These are phyloP conservation scores for Furcasterigmium furcatum DNA, from an alignment of 2,329 filamentous ascomycete genomes.

Conservation along the genomic window DNA sequence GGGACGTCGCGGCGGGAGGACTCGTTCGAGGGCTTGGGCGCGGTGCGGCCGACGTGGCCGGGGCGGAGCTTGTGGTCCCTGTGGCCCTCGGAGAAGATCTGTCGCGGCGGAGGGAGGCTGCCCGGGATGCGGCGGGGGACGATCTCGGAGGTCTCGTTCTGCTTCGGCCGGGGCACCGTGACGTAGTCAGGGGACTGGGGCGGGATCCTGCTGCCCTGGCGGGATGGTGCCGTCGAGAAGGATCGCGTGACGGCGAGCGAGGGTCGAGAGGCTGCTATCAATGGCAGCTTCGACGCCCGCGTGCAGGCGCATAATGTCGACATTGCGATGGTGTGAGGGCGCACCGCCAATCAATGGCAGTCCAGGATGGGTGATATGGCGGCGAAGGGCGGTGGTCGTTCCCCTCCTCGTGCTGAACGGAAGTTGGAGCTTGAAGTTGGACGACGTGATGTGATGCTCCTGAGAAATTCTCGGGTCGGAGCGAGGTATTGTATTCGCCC, in stretches of 20 bases:
- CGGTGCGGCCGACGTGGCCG: constrained; percentile 59
- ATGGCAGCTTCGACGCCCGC: constrained; percentile 9
- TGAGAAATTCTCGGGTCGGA: constrained; percentile 12
- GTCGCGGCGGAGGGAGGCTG: constrained; percentile 76
- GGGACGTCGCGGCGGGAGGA: constrained; percentile 30
- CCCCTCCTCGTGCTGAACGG: neutral
- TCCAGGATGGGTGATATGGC: neutral
- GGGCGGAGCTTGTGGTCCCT: constrained; percentile 57
- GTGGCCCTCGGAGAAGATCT: constrained; percentile 64
- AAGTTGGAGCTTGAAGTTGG: constrained; percentile 5
- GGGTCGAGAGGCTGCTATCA: constrained; percentile 1
- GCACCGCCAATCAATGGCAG: constrained; percentile 6
- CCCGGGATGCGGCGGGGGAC: constrained; percentile 60
- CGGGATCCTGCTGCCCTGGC: constrained; percentile 34
- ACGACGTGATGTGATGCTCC: constrained; percentile 8
- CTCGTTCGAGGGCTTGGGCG: constrained; percentile 47
- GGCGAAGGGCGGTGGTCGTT: neutral
- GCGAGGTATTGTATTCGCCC: too few species aligned
- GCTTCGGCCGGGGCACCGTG: constrained; percentile 73
- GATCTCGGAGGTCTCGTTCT: constrained; percentile 66
- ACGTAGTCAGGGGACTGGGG: constrained; percentile 90
- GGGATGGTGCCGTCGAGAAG: constrained; percentile 26
- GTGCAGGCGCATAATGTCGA: constrained; percentile 12
- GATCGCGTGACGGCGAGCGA: constrained; percentile 15
- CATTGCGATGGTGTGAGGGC: constrained; percentile 5